These are phyloP conservation scores for Sugiyamaella castrensis DNA, from an alignment of 1,139 yeast genomes.

Conservation along the genomic window DNA sequence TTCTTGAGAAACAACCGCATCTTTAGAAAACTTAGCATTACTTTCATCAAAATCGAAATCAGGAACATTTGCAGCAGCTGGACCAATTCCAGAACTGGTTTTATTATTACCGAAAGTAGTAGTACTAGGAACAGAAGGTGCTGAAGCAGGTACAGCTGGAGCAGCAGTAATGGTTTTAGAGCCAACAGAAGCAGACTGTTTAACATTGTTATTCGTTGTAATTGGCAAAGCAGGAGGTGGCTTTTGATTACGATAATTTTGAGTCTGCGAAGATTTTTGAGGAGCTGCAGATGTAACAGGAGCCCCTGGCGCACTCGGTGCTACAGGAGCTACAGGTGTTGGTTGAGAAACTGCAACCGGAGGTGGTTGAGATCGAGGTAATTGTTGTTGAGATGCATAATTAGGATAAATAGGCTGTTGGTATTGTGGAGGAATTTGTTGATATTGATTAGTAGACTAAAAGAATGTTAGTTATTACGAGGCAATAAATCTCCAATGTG, in stretches of 20 bases:
- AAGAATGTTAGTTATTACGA: not conserved
- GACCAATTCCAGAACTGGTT: conserved; percentile 8
- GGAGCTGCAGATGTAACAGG: conserved; percentile 29
- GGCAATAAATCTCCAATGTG: no score
- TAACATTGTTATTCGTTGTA: no score
- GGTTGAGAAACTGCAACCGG: conserved; percentile 14
- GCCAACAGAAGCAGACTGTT: no score
- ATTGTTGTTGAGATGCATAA: conserved; percentile 9
- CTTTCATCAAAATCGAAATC: conserved; percentile 67
- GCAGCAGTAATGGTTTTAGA: conserved; percentile 9
- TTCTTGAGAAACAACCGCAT: conserved; percentile 29
- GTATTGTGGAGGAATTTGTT: no score
- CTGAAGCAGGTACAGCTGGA: conserved; percentile 17
- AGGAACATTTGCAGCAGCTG: conserved; percentile 26
- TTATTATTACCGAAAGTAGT: not conserved
- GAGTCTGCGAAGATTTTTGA: no score
- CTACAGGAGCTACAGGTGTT: conserved; percentile 27
- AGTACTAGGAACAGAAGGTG: conserved; percentile 22
- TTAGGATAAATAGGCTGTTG: conserved; percentile 11
- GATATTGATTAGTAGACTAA: conserved; percentile 3
- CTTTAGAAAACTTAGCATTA: conserved; percentile 57
- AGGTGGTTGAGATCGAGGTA: no score
- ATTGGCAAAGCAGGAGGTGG: not conserved
- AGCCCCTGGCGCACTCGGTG: no score
- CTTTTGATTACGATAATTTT: conserved; percentile 41